phyloP scores from a whole-genome alignment of 805 yeast species.

The Alloascoidea africana region DNA sequence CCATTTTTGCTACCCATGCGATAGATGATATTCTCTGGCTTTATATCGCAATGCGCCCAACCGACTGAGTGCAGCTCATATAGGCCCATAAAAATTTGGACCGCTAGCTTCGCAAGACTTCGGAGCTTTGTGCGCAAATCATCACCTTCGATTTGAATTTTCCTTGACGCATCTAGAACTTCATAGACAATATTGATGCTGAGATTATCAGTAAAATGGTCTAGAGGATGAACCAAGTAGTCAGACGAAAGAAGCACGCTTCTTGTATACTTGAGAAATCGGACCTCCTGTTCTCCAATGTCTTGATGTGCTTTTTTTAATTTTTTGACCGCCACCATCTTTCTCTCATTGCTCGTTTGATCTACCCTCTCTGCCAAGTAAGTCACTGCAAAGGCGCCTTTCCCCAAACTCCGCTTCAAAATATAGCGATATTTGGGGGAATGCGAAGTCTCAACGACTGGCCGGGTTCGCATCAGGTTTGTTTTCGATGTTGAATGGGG shows the following conservation, averaged over 20 bases:
- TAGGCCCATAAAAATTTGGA: conserved; percentile 10
- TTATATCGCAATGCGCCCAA: conserved; percentile 11
- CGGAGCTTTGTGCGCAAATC: not conserved
- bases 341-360: not conserved
- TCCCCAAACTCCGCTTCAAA: conserved; percentile 3
- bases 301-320: conserved; percentile 1
- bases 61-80: conserved; percentile 10
- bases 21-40: conserved; percentile 12
- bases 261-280: conserved; percentile 1
- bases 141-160: not conserved
- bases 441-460: no score
- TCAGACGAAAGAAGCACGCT: conserved; percentile 2
- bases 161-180: conserved; percentile 5
- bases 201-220: conserved; percentile 4
- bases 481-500: no score
- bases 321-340: conserved; percentile 4
- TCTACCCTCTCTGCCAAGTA: conserved; percentile 5
- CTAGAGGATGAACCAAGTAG: conserved; percentile 4
- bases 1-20: conserved; percentile 1
- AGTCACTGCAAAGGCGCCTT: conserved; percentile 5
- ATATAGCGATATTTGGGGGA: not conserved
- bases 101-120: conserved; percentile 10
- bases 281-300: conserved; percentile 6
- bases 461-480: no score
- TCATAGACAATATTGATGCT: conserved; percentile 4